phyloP scores from a whole-genome alignment of 768 basidiomycete species.

The Pulveroboletus ravenelii region DNA sequence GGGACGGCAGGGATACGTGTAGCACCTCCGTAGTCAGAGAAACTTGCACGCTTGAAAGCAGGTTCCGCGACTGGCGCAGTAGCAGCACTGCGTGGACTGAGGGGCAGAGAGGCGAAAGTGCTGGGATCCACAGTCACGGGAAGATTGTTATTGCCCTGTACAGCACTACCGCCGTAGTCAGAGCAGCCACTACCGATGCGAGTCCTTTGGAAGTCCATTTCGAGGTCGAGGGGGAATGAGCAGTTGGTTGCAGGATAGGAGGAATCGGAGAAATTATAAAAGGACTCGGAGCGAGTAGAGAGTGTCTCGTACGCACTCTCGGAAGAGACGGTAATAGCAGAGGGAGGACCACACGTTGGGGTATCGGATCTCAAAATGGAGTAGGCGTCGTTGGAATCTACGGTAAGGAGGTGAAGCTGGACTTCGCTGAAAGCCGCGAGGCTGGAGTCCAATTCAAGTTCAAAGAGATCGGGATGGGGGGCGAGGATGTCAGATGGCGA shows the following conservation, averaged over 20 bases:
- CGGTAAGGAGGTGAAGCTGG: slow-evolving; percentile 57
- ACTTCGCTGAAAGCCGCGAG: slow-evolving; percentile 63
- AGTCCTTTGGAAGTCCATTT: slow-evolving; percentile 68
- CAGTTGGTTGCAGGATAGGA: slow-evolving; percentile 47
- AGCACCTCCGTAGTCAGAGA: slow-evolving; percentile 62
- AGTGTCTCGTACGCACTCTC: slow-evolving; percentile 71
- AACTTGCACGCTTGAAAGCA: slow-evolving; percentile 45
- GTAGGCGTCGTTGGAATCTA: slow-evolving; percentile 63
- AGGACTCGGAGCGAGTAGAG: slow-evolving; percentile 64
- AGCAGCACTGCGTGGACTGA: slow-evolving; percentile 52
- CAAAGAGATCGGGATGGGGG: slow-evolving; percentile 78
- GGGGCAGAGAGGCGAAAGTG: slow-evolving; percentile 55
- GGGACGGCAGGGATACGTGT: slow-evolving; percentile 45
- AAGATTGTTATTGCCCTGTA: slow-evolving; percentile 36
- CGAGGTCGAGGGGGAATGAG: slow-evolving; percentile 60
- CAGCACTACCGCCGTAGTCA: slow-evolving; percentile 47
- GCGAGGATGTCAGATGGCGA: slow-evolving; percentile 67
- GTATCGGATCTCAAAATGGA: slow-evolving; percentile 58
- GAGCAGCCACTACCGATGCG: slow-evolving; percentile 45
- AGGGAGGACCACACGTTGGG: slow-evolving; percentile 66
- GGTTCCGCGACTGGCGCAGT: slow-evolving; percentile 29
- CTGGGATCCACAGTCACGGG: slow-evolving; percentile 48
- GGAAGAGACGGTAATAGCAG: slow-evolving; percentile 73
- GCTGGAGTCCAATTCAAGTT: slow-evolving; percentile 71
- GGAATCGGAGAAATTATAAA: slow-evolving; percentile 60